Conservation (phyloP, 768 basidiomycete species). For the Boletales sp. region DNA sequence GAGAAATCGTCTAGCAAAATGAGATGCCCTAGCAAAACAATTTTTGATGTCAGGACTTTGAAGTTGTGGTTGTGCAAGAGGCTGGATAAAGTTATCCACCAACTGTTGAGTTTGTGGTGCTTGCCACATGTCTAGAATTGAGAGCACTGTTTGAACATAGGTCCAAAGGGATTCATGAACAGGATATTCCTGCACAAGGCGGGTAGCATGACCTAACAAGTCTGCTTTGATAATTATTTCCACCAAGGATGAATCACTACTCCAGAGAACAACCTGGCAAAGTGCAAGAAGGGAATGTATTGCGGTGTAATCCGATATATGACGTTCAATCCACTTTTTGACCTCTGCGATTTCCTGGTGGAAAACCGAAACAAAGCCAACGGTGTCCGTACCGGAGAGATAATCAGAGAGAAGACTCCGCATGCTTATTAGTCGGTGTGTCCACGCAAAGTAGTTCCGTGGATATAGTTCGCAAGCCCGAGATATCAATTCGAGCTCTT, state of each 20-base stretch:
- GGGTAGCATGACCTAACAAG: conserved; percentile 40
- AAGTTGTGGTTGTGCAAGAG: conserved; percentile 7
- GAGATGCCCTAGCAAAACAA: not conserved
- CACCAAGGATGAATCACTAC: conserved; percentile 2
- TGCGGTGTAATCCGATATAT: conserved; percentile 67
- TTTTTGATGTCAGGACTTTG: not conserved
- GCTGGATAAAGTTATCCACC: conserved; percentile 12
- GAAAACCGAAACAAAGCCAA: conserved; percentile 32
- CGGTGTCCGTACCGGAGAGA: conserved; percentile 11
- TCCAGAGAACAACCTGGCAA: conserved; percentile 15
- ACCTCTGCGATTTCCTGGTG: conserved; percentile 35
- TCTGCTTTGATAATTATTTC: conserved; percentile 3
- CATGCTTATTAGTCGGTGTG: conserved; percentile 54
- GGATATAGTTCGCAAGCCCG: conserved; percentile 59
- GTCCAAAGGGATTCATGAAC: conserved; percentile 63
- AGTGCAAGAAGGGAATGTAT: conserved; percentile 50
- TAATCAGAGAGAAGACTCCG: conserved; percentile 22
- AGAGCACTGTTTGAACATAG: conserved; percentile 30
- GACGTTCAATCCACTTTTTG: conserved; percentile 54
- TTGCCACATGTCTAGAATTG: not conserved
- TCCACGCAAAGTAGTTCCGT: conserved; percentile 75
- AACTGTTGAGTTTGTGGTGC: conserved; percentile 7
- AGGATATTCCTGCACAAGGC: conserved; percentile 50
- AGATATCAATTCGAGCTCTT: conserved; percentile 48
- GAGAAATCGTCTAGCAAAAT: conserved; percentile 12